Evolutionary conservation across 2,329 filamentous ascomycete species (phyloP).

Genomic region (Sporothrix variecibatus): DNA sequence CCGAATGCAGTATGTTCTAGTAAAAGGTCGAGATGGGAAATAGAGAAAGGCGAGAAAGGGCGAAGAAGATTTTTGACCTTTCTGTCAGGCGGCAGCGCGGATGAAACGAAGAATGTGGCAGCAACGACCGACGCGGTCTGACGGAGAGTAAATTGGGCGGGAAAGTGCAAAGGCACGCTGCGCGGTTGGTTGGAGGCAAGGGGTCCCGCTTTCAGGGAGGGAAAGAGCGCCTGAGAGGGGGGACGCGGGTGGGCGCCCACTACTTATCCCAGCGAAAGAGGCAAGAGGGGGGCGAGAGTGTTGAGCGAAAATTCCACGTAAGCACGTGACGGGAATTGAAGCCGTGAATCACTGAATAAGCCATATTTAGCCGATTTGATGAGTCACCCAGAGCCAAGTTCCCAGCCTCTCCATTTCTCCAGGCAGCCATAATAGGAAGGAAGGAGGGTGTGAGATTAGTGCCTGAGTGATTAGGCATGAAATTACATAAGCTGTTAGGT

Average conservation of each 20-base stretch:
- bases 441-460: neutral
- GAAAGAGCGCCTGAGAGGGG: neutral
- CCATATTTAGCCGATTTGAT: neutral
- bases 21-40: neutral
- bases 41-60: no score
- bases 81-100: constrained; percentile 13
- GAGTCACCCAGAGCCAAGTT: constrained; percentile 13
- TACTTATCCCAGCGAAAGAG: constrained; percentile 16
- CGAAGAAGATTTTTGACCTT: neutral
- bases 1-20: neutral
- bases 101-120: constrained; percentile 26
- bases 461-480: neutral
- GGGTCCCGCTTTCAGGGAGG: neutral
- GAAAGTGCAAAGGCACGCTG: constrained; percentile 14
- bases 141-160: neutral
- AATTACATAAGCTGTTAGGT: constrained; percentile 1
- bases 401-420: neutral
- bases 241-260: neutral
- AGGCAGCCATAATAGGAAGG: neutral
- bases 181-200: constrained; percentile 14
- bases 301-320: constrained; percentile 26
- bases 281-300: constrained; percentile 1
- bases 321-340: constrained; percentile 20
- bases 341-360: constrained; percentile 6
- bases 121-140: constrained; percentile 21